Evolutionary conservation across 306 rosid genomes (phyloP), one percentile per base, ranked within the genome.

Genomic region (Parietaria judaica): DNA sequence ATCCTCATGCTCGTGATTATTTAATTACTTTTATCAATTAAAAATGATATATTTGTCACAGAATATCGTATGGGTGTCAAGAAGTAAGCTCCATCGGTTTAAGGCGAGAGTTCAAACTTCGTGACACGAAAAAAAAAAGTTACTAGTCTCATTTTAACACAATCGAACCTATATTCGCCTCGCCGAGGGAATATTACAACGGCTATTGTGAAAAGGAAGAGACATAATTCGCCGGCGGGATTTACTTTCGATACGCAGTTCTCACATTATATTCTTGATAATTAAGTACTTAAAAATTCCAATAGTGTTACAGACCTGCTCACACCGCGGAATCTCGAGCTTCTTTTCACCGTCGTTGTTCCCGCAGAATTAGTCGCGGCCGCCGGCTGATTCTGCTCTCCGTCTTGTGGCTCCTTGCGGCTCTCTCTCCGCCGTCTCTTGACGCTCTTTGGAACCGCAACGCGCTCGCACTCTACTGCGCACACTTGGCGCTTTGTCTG

Each of bases 371-470:
- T 23, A n/a, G 64, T 60, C 4, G 60, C 35, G 3, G 68, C 4
- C 5, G 77, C 50, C 49, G 71, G 61, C 72, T 48, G 61, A 39
- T 39, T 39, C 69, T 66, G 46, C 12, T 50, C 66, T 16, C 64
- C 75, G 46, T 60, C 71, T 14, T 65, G 70, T 14, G 77, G 79
- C 53, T 47, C 81, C 55, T 13, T 76, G 4, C 44, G 44, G 44
- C 44, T 39, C 5, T 70, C 69, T 59, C 89, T 84, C 56, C 78
- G 67, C 70, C 84, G 63, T 65, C 92, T 71, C 74, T 82, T 86
- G 17, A 67, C 69, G 41, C 79, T 52, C 72, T 78, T 75, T 14
- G 54, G 49, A 23, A 38, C 72, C 70, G 47, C 38, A 6, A 12
- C 7, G 50, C 67, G 44, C 64, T 73, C 81, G 43, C 64, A 58